phyloP scores from a whole-genome alignment of 495 filamentous ascomycete genomes.

The Physcia stellaris region DNA sequence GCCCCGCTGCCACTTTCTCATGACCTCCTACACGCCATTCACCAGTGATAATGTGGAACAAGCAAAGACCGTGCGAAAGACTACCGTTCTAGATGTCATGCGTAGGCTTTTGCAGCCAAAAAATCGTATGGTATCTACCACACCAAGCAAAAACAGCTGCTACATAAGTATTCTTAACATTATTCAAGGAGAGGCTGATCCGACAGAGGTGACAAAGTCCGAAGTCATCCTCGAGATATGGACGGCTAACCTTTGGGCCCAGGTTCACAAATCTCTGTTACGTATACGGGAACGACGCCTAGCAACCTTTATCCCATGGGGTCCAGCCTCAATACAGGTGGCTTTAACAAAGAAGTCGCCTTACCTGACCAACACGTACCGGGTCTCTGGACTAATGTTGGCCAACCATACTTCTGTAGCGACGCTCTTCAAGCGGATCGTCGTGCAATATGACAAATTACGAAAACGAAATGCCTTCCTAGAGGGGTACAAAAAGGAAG shows the following conservation, averaged over 20 bases:
- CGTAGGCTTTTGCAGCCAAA: conserved; percentile 88
- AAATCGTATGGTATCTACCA: conserved; percentile 96
- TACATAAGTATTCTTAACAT: conserved; percentile 99
- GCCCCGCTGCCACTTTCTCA: conserved; percentile 91
- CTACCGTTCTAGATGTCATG: conserved; percentile 96
- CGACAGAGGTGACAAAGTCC: conserved; percentile 56
- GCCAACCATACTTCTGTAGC: conserved; percentile 97
- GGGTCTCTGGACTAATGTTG: conserved; percentile 92
- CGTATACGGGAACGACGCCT: conserved; percentile 89
- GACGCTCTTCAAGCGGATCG: conserved; percentile 88
- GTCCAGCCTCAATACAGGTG: conserved; percentile 95
- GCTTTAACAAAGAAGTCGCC: conserved; percentile 92
- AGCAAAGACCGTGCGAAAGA: conserved; percentile 94
- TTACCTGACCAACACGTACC: conserved; percentile 73
- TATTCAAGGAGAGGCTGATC: conserved; percentile 95
- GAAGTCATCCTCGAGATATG: conserved; percentile 1
- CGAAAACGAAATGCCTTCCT: conserved; percentile 94
- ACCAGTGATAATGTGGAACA: conserved; percentile 90
- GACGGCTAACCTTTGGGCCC: too few species aligned
- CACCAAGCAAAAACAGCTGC: conserved; percentile 90
- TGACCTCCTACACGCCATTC: conserved; percentile 96
- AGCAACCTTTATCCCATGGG: conserved; percentile 97
- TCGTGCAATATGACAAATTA: conserved; percentile 79
- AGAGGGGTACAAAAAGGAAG: conserved; percentile 88
- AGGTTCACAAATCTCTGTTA: conserved; percentile 89